Conservation (phyloP, 768 basidiomycete genomes). For the Hortiboletus campestris region DNA sequence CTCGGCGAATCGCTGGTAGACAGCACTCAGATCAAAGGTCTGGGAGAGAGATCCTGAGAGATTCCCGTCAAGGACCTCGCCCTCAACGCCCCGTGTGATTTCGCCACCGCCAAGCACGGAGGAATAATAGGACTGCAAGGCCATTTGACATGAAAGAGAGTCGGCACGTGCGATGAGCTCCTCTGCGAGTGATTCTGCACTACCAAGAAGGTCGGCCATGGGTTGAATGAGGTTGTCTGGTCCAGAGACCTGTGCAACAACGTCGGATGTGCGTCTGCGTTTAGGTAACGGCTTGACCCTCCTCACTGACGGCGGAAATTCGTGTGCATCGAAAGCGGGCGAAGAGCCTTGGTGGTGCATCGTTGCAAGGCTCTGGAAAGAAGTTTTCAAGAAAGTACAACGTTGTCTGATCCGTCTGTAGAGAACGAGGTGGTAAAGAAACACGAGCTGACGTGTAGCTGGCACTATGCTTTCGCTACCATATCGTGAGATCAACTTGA, state of each 20-base stretch:
- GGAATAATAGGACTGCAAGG: constrained; percentile 62
- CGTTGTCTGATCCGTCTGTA: constrained; percentile 11
- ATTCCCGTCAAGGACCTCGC: constrained; percentile 17
- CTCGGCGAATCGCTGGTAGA: constrained; percentile 26
- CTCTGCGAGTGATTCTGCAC: constrained; percentile 50
- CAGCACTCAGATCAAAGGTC: constrained; percentile 28
- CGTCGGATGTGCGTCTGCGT: constrained; percentile 56
- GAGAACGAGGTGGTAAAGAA: constrained; percentile 23
- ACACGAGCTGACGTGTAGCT: constrained; percentile 32
- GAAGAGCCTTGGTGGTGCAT: constrained; percentile 56
- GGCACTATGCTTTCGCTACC: neutral
- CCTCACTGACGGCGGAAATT: constrained; percentile 54
- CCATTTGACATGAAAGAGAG: constrained; percentile 55
- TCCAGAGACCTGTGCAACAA: constrained; percentile 22
- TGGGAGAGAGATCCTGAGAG: constrained; percentile 21
- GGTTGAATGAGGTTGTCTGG: constrained; percentile 30
- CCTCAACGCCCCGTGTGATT: constrained; percentile 36
- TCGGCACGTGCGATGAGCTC: constrained; percentile 59
- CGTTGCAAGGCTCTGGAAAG: constrained; percentile 11
- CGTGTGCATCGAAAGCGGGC: constrained; percentile 63
- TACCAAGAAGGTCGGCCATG: constrained; percentile 36
- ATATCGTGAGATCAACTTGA: constrained; percentile 23
- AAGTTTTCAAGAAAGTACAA: constrained; percentile 9
- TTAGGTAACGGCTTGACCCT: constrained; percentile 79
- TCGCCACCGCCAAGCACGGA: constrained; percentile 47